Conservation (phyloP, 306 rosid species). For the Trifolium dubium region DNA sequence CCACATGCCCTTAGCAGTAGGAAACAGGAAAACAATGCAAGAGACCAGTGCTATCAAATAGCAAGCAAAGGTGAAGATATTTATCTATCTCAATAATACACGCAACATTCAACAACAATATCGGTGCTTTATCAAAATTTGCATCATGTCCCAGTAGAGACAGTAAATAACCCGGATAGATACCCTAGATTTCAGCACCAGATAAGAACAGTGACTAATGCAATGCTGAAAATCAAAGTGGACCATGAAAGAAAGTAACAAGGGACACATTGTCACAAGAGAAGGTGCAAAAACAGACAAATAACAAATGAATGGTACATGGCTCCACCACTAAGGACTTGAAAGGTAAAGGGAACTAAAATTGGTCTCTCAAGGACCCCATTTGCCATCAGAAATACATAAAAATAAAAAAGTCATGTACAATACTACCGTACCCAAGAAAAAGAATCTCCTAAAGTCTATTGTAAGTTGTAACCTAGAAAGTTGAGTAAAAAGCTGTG, state of each 20-base stretch:
- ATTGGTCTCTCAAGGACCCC: conserved; percentile 34
- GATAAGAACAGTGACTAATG: conserved; percentile 39
- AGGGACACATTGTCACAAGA: conserved; percentile 38
- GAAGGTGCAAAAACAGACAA: conserved; percentile 45
- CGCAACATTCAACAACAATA: background rate
- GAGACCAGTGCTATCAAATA: background rate
- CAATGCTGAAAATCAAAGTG: conserved; percentile 42
- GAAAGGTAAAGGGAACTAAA: conserved; percentile 26
- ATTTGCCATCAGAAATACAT: conserved; percentile 13
- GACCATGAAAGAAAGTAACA: conserved; percentile 45
- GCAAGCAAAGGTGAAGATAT: conserved; percentile 2
- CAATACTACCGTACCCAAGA: conserved; percentile 7
- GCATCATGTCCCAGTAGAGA: conserved; percentile 28
- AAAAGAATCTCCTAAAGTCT: conserved; percentile 40
- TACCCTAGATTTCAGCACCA: conserved; percentile 41
- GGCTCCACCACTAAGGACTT: conserved; percentile 47
- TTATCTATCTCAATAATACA: conserved; percentile 1
- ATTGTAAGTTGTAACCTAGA: conserved; percentile 7
- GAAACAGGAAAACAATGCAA: background rate
- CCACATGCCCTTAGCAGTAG: background rate
- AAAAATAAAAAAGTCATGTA: conserved; percentile 16
- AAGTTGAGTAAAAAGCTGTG: conserved; percentile 18
- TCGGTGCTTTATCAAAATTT: conserved; percentile 18
- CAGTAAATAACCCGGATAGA: conserved; percentile 39
- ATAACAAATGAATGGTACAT: conserved; percentile 34